A percentile compares a stretch with the other conserved stretches of the same genome.
phyloP scores from a whole-genome alignment of 208 protist species.

The Naegleria gruberi region DNA sequence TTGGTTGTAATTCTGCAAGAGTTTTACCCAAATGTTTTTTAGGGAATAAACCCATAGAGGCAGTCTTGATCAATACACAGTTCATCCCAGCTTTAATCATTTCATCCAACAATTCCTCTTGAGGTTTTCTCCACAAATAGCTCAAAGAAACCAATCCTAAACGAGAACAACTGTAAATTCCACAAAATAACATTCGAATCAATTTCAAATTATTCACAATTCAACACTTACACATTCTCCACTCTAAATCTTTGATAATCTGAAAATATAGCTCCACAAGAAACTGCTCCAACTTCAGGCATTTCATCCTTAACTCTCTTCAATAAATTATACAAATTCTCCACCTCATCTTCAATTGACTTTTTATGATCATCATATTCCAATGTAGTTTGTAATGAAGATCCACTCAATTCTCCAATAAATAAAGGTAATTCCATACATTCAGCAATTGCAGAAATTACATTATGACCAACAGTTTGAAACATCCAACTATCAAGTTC shows the following conservation, averaged over 20 bases:
- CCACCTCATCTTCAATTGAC: slow-evolving; percentile 84
- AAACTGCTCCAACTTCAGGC: slow-evolving; percentile 71
- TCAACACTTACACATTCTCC: slow-evolving; percentile 74
- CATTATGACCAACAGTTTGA: slow-evolving; percentile 93
- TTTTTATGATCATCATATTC: slow-evolving; percentile 55
- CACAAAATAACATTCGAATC: slow-evolving; percentile 17
- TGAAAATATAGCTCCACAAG: slow-evolving; percentile 92
- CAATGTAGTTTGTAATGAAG: slow-evolving; percentile 59
- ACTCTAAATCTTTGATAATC: slow-evolving; percentile 96
- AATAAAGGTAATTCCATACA: slow-evolving; percentile 85
- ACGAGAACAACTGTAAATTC: slow-evolving; percentile 48
- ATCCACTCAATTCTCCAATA: slow-evolving; percentile 58
- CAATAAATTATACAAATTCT: slow-evolving; percentile 86
- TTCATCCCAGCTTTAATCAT: slow-evolving; percentile 63
- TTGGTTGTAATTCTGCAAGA: not conserved
- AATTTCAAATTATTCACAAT: not conserved
- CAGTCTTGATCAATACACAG: slow-evolving; percentile 86
- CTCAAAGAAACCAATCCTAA: slow-evolving; percentile 80
- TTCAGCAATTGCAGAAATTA: slow-evolving; percentile 67
- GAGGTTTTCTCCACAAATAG: slow-evolving; percentile 89
- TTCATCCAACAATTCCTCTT: slow-evolving; percentile 83
- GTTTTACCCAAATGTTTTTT: slow-evolving; percentile 6
- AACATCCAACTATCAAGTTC: slow-evolving; percentile 98
- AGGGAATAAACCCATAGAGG: slow-evolving; percentile 31
- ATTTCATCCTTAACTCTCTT: slow-evolving; percentile 66